A percentile compares a stretch with the other conserved stretches of the same genome.
phyloP scores from a whole-genome alignment of 208 protist genomes.

The Porcisia hertigi region DNA sequence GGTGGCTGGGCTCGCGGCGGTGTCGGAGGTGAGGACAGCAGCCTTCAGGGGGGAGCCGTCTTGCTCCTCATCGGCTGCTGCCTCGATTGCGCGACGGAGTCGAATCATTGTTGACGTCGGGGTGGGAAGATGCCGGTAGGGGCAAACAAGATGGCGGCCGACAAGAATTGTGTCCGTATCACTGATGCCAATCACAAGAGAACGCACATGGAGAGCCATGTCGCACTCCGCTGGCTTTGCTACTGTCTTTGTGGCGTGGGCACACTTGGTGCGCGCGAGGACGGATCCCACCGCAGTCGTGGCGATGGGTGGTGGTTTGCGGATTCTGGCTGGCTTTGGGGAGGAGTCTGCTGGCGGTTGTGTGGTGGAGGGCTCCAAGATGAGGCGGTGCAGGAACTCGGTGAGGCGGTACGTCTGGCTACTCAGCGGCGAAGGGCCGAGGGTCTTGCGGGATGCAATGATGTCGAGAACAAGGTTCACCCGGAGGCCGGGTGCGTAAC shows the following conservation, averaged over 20 bases:
- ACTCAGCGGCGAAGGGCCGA: slow-evolving; percentile 40
- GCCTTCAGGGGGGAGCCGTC: neutral
- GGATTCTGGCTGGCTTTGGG: neutral
- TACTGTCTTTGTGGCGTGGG: neutral
- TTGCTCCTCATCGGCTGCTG: slow-evolving; percentile 3
- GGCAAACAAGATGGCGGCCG: slow-evolving; percentile 71
- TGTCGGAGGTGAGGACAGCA: neutral
- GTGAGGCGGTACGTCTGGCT: slow-evolving; percentile 67
- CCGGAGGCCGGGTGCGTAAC: slow-evolving; percentile 19
- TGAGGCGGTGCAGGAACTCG: slow-evolving; percentile 41
- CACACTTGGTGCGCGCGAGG: neutral
- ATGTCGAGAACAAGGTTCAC: slow-evolving; percentile 57
- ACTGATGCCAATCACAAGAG: slow-evolving; percentile 55
- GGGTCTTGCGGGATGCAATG: slow-evolving; percentile 77
- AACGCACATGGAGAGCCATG: slow-evolving; percentile 18
- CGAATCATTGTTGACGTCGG: slow-evolving; percentile 11
- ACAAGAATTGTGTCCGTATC: slow-evolving; percentile 59
- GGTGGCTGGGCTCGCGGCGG: neutral
- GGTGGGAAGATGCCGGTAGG: slow-evolving; percentile 36
- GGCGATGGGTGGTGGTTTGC: neutral
- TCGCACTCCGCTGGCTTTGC: neutral
- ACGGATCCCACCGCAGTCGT: neutral
- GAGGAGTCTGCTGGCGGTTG: neutral
- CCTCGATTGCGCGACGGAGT: slow-evolving; percentile 20
- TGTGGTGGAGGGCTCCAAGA: slow-evolving; percentile 5